Evolutionary conservation across 208 protist genomes (phyloP).

Genomic region (Leishmania major): DNA sequence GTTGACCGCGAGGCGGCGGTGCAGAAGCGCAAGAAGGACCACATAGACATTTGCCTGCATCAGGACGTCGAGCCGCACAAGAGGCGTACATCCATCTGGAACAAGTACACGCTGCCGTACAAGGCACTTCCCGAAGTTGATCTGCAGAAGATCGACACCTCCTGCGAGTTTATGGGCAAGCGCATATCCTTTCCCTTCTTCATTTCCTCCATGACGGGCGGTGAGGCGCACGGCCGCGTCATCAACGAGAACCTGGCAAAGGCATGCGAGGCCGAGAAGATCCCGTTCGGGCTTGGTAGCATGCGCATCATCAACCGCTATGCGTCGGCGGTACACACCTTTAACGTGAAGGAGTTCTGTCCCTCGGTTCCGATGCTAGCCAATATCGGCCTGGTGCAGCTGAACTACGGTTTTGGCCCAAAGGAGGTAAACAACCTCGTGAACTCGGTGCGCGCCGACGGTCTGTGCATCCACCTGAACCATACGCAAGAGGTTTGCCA

Average conservation of each 20-base stretch:
- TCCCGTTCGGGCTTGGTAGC: conserved; percentile 90
- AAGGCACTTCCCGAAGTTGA: conserved; percentile 88
- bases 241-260: conserved; percentile 93
- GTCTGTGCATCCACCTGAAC: conserved; percentile 92
- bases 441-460: conserved; percentile 81
- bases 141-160: conserved; percentile 75
- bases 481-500: conserved; percentile 91
- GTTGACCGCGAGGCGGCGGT: conserved; percentile 72
- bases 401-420: conserved; percentile 92
- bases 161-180: conserved; percentile 72
- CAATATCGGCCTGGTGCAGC: conserved; percentile 92
- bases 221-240: conserved; percentile 85
- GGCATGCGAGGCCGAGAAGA: conserved; percentile 85
- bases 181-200: conserved; percentile 87
- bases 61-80: conserved; percentile 88
- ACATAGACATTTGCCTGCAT: conserved; percentile 91
- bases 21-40: conserved; percentile 85
- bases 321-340: conserved; percentile 76
- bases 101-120: conserved; percentile 85
- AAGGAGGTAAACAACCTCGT: conserved; percentile 87
- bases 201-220: conserved; percentile 92
- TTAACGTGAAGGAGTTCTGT: conserved; percentile 88
- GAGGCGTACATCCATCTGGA: conserved; percentile 60
- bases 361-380: conserved; percentile 91
- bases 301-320: conserved; percentile 93